Evolutionary conservation across 768 basidiomycete species (phyloP).

Genomic region (Rubroboletus satanas): DNA sequence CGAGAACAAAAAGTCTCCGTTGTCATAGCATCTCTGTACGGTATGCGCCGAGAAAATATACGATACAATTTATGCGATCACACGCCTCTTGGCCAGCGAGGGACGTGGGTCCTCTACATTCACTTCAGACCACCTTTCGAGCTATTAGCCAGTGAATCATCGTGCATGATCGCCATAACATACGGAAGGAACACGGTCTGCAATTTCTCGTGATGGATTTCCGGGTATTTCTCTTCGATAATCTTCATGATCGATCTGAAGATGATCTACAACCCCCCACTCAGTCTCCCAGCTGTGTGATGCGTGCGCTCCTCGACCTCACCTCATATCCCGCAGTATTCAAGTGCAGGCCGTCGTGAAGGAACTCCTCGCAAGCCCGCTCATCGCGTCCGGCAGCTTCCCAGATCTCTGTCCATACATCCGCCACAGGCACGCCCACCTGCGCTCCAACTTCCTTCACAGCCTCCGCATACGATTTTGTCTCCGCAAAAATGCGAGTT

Average conservation of each 20-base stretch:
- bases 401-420: slow-evolving; percentile 74
- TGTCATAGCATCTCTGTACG: slow-evolving; percentile 6
- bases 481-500: slow-evolving; percentile 52
- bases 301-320: slow-evolving; percentile 22
- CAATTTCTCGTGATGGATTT: slow-evolving; percentile 64
- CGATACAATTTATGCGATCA: slow-evolving; percentile 5
- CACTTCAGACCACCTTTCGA: slow-evolving; percentile 26
- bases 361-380: slow-evolving; percentile 44
- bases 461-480: slow-evolving; percentile 67
- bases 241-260: slow-evolving; percentile 59
- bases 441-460: slow-evolving; percentile 57
- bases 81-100: slow-evolving; percentile 21
- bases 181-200: slow-evolving; percentile 57
- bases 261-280: slow-evolving; percentile 47
- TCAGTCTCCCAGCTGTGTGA: neutral
- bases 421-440: slow-evolving; percentile 58
- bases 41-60: neutral
- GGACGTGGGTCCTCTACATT: slow-evolving; percentile 17
- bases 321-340: slow-evolving; percentile 73
- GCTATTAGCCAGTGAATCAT: neutral
- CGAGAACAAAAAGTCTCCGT: slow-evolving; percentile 13
- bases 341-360: slow-evolving; percentile 80
- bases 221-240: slow-evolving; percentile 58
- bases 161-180: slow-evolving; percentile 42
- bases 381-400: slow-evolving; percentile 65